These are phyloP conservation scores for Allantophomopsis lycopodina DNA, from an alignment of 2,329 filamentous ascomycete genomes.

Conservation along the genomic window DNA sequence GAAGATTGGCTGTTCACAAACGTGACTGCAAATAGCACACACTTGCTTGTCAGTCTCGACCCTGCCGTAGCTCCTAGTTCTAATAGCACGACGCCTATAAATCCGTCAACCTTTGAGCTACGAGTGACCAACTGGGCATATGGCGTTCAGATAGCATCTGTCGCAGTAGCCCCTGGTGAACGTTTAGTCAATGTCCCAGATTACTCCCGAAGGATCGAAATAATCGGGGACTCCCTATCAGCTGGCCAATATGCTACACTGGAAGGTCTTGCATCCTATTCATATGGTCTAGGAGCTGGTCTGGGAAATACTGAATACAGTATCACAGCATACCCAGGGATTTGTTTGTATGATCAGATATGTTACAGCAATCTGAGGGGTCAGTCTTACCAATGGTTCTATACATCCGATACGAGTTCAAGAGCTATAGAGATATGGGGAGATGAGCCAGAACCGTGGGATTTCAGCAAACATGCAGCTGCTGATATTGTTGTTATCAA, in stretches of 20 bases:
- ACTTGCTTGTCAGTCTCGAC: constrained; percentile 34
- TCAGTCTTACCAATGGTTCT: constrained; percentile 41
- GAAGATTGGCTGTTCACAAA: constrained; percentile 49
- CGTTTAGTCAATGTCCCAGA: constrained; percentile 28
- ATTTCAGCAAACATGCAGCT: constrained; percentile 25
- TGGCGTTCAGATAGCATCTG: constrained; percentile 38
- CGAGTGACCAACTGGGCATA: constrained; percentile 48
- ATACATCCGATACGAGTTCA: constrained; percentile 33
- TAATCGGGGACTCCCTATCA: constrained; percentile 34
- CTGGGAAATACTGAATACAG: constrained; percentile 43
- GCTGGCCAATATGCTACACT: constrained; percentile 43
- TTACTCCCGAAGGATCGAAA: constrained; percentile 23
- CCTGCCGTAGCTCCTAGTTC: constrained; percentile 23
- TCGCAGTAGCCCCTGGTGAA: constrained; percentile 31
- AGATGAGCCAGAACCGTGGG: constrained; percentile 29
- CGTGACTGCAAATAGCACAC: constrained; percentile 38
- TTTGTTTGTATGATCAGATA: constrained; percentile 38
- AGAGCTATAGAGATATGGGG: constrained; percentile 9
- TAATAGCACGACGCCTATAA: constrained; percentile 26
- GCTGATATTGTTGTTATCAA: constrained; percentile 32
- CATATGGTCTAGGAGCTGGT: constrained; percentile 39
- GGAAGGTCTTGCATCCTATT: constrained; percentile 41
- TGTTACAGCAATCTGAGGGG: constrained; percentile 39
- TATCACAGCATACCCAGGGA: constrained; percentile 43
- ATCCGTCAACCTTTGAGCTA: constrained; percentile 37